These are phyloP conservation scores for Aphanomyces cochlioides DNA, from an alignment of 352 stramenopile species.

Conservation along the genomic window DNA sequence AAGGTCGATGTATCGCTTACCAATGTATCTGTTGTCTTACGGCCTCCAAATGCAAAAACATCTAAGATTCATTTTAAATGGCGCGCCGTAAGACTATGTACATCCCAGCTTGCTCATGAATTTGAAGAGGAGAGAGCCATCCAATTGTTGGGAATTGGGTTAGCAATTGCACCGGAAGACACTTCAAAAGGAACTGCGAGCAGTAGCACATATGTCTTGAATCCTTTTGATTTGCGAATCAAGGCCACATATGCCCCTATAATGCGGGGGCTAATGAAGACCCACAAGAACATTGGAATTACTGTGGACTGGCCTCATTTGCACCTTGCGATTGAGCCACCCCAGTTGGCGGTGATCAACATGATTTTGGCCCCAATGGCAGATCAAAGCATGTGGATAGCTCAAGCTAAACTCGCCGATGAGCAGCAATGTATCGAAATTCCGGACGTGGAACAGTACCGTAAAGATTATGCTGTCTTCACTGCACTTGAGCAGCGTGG, in stretches of 20 bases:
- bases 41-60: constrained; percentile 30
- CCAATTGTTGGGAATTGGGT: constrained; percentile 56
- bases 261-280: constrained; percentile 53
- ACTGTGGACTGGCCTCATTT: constrained; percentile 1
- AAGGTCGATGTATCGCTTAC: constrained; percentile 27
- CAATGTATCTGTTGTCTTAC: constrained; percentile 24
- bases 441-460: constrained; percentile 47
- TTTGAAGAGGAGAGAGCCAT: constrained; percentile 47
- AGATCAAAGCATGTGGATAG: constrained; percentile 11
- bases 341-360: constrained; percentile 13
- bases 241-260: constrained; percentile 50
- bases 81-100: background rate
- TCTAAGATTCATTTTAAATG: constrained; percentile 2
- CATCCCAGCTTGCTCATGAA: constrained; percentile 16
- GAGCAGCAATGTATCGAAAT: constrained; percentile 56
- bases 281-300: constrained; percentile 8
- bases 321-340: background rate
- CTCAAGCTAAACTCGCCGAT: constrained; percentile 35
- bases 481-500: background rate
- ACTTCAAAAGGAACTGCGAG: background rate
- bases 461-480: background rate
- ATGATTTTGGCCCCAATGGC: constrained; percentile 16
- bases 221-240: constrained; percentile 36
- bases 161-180: constrained; percentile 54
- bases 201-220: background rate